phyloP scores from a whole-genome alignment of 2,329 filamentous ascomycete species.

The Pseudopyrenochaeta lycopersici region DNA sequence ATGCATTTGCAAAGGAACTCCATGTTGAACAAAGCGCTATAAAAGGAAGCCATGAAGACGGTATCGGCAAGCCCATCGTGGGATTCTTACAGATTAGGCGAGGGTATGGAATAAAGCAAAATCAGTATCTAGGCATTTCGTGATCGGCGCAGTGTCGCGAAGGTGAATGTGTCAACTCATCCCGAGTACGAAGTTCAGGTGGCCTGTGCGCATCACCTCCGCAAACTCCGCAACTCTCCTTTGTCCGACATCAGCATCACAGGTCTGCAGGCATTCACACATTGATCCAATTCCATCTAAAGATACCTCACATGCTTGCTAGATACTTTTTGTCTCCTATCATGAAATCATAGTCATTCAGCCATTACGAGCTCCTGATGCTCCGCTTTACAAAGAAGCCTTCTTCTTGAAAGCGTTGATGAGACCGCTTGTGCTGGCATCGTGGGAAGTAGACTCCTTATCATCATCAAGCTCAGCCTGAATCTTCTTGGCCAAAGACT shows the following conservation, averaged over 20 bases:
- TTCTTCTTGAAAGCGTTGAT: constrained; percentile 93
- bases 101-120: background rate
- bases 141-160: background rate
- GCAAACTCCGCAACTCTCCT: constrained; percentile 1
- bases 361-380: constrained; percentile 10
- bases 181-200: background rate
- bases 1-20: constrained; percentile 46
- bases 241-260: background rate
- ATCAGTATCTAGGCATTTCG: background rate
- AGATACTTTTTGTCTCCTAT: constrained; percentile 8
- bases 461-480: constrained; percentile 79
- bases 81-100: no score
- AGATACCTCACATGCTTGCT: constrained; percentile 7
- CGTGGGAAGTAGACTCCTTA: constrained; percentile 78
- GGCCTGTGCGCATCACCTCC: background rate
- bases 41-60: no score
- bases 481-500: constrained; percentile 82
- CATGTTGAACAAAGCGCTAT: no score
- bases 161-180: constrained; percentile 2
- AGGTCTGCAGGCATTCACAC: background rate
- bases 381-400: constrained; percentile 51
- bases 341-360: constrained; percentile 22
- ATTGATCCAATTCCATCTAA: constrained; percentile 2
- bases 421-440: constrained; percentile 86
- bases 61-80: no score